phyloP scores from a whole-genome alignment of 352 stramenopile species.

The Thalassiosira delicatula region DNA sequence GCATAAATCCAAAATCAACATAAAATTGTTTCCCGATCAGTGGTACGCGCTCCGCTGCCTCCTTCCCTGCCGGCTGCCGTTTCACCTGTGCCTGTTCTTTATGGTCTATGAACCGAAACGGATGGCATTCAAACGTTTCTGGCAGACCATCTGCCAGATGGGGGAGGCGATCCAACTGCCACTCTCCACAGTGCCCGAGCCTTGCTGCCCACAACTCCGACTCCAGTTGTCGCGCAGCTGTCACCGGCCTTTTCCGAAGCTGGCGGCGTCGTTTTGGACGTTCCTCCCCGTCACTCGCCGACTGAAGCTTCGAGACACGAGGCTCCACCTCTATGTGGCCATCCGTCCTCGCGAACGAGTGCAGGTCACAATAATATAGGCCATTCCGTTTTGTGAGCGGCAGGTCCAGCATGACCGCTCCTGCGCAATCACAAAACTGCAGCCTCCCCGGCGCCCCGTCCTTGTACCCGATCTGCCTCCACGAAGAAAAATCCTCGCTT shows the following conservation, averaged over 20 bases:
- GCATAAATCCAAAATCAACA: conserved; percentile 18
- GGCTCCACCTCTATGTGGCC: too few relatives aligned
- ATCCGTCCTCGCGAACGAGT: too few relatives aligned
- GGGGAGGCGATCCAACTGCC: conserved; percentile 1
- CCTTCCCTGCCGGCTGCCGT: conserved; percentile 2
- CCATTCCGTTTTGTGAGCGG: not conserved
- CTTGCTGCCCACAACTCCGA: conserved; percentile 22
- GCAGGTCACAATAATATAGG: conserved; percentile 15
- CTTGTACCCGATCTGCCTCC: not conserved
- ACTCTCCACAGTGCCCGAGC: conserved; percentile 14
- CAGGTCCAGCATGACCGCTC: not conserved
- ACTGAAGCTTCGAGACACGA: too few relatives aligned
- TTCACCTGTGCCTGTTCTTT: conserved; percentile 26
- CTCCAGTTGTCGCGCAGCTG: conserved; percentile 2
- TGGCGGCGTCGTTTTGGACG: too few relatives aligned
- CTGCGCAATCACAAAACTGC: not conserved
- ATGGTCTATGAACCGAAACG: conserved; percentile 13
- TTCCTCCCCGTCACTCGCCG: too few relatives aligned
- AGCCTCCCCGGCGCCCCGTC: not conserved
- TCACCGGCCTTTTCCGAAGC: not conserved
- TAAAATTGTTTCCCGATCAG: not conserved
- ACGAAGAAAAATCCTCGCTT: not conserved
- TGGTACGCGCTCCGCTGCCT: not conserved
- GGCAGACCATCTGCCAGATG: not conserved
- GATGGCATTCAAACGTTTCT: conserved; percentile 15